phyloP scores from a whole-genome alignment of 164 flowering plant species.

The Piper longum region DNA sequence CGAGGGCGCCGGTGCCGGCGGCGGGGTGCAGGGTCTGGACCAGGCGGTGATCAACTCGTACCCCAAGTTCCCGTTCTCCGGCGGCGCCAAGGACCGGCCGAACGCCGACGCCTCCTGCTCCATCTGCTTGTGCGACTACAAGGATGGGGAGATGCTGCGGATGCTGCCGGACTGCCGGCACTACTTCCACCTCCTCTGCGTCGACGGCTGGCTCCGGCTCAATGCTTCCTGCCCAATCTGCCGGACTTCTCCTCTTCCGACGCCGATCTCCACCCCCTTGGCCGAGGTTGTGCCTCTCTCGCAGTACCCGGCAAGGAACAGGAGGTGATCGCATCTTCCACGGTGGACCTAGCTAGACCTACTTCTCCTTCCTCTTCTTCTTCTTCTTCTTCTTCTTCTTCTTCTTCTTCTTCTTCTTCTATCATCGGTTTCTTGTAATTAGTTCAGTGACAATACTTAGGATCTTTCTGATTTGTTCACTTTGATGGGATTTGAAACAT shows the following conservation, averaged over 20 bases:
- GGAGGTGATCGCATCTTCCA: conserved; percentile 13
- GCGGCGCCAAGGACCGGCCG: conserved; percentile 10
- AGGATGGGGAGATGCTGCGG: conserved; percentile 79
- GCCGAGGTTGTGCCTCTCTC: conserved; percentile 87
- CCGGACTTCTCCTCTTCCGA: conserved; percentile 89
- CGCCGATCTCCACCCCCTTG: conserved; percentile 84
- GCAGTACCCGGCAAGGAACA: conserved; percentile 42
- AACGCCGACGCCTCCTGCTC: conserved; percentile 37
- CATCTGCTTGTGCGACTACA: conserved; percentile 79
- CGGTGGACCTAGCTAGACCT: too few species aligned
- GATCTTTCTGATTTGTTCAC: too few species aligned
- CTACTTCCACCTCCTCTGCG: conserved; percentile 57
- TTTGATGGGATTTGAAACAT: too few species aligned
- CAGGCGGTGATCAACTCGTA: conserved; percentile 35
- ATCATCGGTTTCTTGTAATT: too few species aligned
- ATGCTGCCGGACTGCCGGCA: conserved; percentile 96
- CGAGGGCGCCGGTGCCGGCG: conserved; percentile 1
- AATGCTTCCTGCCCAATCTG: conserved; percentile 95
- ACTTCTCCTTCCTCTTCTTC: too few species aligned
- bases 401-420: too few species aligned
- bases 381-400: too few species aligned
- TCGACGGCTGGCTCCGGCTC: conserved; percentile 87
- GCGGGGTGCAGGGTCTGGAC: conserved; percentile 29
- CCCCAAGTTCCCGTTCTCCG: conserved; percentile 35
- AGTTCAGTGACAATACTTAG: too few species aligned